A percentile compares a stretch with the other conserved stretches of the same genome.
Evolutionary conservation across 345 rosid species (phyloP).

Genomic region (Populus alba): DNA sequence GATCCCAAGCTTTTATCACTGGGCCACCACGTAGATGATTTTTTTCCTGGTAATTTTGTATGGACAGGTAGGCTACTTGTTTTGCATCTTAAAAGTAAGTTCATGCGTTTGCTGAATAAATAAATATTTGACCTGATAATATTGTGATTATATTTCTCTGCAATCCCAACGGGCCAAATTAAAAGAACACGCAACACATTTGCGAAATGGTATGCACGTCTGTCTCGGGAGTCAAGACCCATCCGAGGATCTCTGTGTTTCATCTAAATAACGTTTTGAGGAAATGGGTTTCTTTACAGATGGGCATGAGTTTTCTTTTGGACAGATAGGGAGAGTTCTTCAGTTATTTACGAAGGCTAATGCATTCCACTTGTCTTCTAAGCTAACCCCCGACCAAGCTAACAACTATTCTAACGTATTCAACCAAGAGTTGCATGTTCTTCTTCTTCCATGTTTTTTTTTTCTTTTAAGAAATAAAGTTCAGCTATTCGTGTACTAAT

Average conservation of each 20-base stretch:
- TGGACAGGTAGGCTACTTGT: background rate
- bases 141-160: background rate
- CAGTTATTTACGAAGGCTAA: background rate
- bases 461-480: background rate
- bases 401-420: constrained; percentile 11
- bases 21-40: too few species aligned
- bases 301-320: background rate
- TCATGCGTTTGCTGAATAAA: constrained; percentile 14
- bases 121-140: constrained; percentile 16
- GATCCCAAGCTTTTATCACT: too few species aligned
- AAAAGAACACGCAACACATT: constrained; percentile 5
- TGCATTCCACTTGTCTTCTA: background rate
- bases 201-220: constrained; percentile 50
- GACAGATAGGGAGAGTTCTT: background rate
- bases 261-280: background rate
- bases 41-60: background rate
- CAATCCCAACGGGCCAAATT: background rate
- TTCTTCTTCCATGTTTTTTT: background rate
- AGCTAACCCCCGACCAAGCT: constrained; percentile 38
- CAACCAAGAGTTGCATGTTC: background rate
- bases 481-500: background rate
- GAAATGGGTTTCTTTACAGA: background rate
- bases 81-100: background rate
- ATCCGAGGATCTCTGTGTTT: background rate
- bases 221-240: constrained; percentile 6